phyloP scores from a whole-genome alignment of 371 early-diverging fungal species.

The Rhizopus arrhizus region DNA sequence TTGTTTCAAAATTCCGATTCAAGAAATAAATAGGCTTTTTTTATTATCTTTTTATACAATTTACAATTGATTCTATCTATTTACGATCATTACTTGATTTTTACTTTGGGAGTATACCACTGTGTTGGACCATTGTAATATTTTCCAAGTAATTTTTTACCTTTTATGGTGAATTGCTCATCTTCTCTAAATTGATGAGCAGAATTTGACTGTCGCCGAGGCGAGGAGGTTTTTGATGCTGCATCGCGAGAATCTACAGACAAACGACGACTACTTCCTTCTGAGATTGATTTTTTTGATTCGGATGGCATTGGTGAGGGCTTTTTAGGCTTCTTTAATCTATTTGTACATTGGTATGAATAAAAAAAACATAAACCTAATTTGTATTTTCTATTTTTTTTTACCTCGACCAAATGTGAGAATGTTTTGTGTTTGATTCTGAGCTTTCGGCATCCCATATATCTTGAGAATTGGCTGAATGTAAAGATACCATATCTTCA shows the following conservation, averaged over 20 bases:
- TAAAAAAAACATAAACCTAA: not conserved
- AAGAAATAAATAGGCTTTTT: not conserved
- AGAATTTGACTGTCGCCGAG: conserved; percentile 9
- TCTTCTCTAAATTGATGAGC: conserved; percentile 9
- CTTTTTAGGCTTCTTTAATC: conserved; percentile 24
- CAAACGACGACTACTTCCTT: not conserved
- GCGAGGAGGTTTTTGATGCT: not conserved
- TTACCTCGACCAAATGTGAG: conserved; percentile 25
- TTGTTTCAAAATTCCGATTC: not conserved
- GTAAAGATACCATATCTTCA: conserved; percentile 18
- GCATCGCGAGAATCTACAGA: not conserved
- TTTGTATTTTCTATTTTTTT: not conserved
- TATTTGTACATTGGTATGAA: not conserved
- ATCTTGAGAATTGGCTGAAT: conserved; percentile 24
- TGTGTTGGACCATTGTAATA: conserved; percentile 36
- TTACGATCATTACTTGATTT: conserved; percentile 3
- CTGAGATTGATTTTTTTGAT: not conserved
- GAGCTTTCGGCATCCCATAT: conserved; percentile 7
- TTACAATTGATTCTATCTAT: not conserved
- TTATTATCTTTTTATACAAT: not conserved
- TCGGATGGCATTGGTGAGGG: not conserved
- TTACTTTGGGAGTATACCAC: conserved; percentile 5
- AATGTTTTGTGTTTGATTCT: not conserved
- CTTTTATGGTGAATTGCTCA: conserved; percentile 25
- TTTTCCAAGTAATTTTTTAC: conserved; percentile 34